These are phyloP conservation scores for Chrysoporthe austroafricana DNA, from an alignment of 2,329 filamentous ascomycete genomes.

Conservation along the genomic window DNA sequence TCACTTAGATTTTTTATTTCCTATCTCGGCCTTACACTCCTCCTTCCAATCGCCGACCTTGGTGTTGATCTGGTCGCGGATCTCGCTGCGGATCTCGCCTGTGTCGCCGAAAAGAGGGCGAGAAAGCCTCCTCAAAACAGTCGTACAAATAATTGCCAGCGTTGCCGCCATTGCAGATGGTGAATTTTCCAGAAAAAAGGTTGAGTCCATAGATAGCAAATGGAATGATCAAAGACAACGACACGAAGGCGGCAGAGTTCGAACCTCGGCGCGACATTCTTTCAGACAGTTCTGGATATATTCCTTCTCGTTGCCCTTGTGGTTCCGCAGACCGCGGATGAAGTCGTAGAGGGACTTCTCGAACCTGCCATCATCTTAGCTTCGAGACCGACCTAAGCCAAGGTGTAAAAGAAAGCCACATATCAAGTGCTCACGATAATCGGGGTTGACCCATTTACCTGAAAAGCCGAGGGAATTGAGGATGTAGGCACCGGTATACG, in stretches of 20 bases:
- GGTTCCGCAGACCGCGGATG: slow-evolving; percentile 91
- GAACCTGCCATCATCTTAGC: slow-evolving; percentile 69
- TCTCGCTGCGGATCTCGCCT: too few species aligned
- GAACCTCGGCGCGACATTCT: slow-evolving; percentile 94
- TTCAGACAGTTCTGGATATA: slow-evolving; percentile 92
- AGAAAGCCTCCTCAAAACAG: slow-evolving; percentile 73
- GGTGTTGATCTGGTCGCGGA: too few species aligned
- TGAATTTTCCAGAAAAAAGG: slow-evolving; percentile 82
- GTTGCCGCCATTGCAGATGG: slow-evolving; percentile 76
- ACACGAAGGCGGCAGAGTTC: slow-evolving; percentile 87
- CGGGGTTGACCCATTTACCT: slow-evolving; percentile 67
- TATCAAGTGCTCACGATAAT: slow-evolving; percentile 67
- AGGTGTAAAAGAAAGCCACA: slow-evolving; percentile 62
- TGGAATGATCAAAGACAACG: slow-evolving; percentile 88
- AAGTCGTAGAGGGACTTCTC: slow-evolving; percentile 99
- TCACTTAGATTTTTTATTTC: too few species aligned
- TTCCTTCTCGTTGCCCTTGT: slow-evolving; percentile 92
- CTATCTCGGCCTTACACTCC: too few species aligned
- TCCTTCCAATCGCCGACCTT: too few species aligned
- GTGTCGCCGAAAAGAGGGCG: too few species aligned
- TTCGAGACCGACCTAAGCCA: slow-evolving; percentile 63
- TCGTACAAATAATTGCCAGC: slow-evolving; percentile 64
- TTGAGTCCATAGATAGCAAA: slow-evolving; percentile 97
- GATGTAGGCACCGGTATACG: slow-evolving; percentile 72
- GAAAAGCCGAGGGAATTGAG: slow-evolving; percentile 72